phyloP scores from a whole-genome alignment of 1,284 basidiomycete species.

The Marasmius sp. region DNA sequence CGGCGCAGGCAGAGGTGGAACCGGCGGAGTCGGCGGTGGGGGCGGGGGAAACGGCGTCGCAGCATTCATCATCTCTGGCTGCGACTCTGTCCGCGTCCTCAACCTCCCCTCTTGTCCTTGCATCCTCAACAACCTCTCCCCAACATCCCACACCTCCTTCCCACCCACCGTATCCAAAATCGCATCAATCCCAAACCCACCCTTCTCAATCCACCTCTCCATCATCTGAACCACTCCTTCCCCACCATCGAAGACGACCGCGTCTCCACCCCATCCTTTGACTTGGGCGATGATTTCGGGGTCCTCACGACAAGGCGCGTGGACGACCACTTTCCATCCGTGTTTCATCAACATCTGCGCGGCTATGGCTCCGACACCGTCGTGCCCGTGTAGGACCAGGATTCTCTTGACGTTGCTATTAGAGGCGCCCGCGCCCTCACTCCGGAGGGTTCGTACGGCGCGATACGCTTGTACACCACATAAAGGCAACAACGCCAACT shows the following conservation, averaged over 20 bases:
- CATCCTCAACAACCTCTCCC: constrained; percentile 54
- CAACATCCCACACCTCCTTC: constrained; percentile 70
- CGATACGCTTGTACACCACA: constrained; percentile 78
- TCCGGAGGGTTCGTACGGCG: constrained; percentile 62
- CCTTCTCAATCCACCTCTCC: constrained; percentile 50
- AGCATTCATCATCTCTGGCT: constrained; percentile 26
- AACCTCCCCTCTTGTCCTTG: background rate
- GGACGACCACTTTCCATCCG: constrained; percentile 69
- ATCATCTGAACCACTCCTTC: constrained; percentile 57
- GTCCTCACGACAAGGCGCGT: constrained; percentile 49
- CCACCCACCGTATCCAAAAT: constrained; percentile 84
- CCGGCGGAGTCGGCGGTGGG: background rate
- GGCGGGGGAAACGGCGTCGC: background rate
- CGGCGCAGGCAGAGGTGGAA: background rate
- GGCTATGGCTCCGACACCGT: constrained; percentile 73
- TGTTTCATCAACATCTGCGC: constrained; percentile 68
- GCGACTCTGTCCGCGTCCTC: constrained; percentile 4
- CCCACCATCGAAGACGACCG: constrained; percentile 23
- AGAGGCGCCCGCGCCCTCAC: background rate
- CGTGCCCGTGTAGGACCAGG: constrained; percentile 75
- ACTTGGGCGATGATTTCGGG: background rate
- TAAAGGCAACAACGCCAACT: constrained; percentile 77
- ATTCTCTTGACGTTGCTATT: constrained; percentile 37
- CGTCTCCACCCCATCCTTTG: background rate
- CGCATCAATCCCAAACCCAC: constrained; percentile 64